A percentile compares a stretch with the other conserved stretches of the same genome.
These are phyloP conservation scores for Akebia trifoliata DNA, from an alignment of 164 flowering plant species.

Conservation along the genomic window DNA sequence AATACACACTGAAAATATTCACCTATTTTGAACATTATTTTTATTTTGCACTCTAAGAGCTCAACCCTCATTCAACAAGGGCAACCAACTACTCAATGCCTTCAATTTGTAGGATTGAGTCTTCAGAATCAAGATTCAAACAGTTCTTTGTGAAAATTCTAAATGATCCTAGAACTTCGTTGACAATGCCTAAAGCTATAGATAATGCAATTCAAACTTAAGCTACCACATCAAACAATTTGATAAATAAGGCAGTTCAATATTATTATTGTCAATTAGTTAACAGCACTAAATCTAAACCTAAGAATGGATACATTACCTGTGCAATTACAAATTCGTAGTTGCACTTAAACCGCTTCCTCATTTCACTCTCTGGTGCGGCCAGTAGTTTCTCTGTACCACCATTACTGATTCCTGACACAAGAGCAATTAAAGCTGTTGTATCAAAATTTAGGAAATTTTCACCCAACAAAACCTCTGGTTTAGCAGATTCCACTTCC, in stretches of 20 bases:
- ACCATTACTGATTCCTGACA: constrained; percentile 90
- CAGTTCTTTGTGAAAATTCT: too few species aligned
- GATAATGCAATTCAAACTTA: not conserved
- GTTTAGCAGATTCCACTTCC: constrained; percentile 17
- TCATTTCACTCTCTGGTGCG: constrained; percentile 53
- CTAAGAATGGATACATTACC: constrained; percentile 30
- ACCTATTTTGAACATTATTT: too few species aligned
- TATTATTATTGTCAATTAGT: not conserved
- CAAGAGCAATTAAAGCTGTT: constrained; percentile 84
- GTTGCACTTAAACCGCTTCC: constrained; percentile 68
- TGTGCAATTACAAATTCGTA: constrained; percentile 74
- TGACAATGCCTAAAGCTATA: too few species aligned
- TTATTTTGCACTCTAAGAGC: not conserved
- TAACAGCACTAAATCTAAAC: not conserved
- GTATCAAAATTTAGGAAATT: constrained; percentile 77
- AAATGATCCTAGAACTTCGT: too few species aligned
- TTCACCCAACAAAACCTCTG: constrained; percentile 19
- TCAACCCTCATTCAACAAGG: too few species aligned
- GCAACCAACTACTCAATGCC: too few species aligned
- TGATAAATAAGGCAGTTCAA: not conserved
- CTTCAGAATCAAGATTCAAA: too few species aligned
- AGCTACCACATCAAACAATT: not conserved
- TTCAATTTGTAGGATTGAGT: too few species aligned
- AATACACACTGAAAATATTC: too few species aligned
- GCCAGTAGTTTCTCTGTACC: constrained; percentile 46